A percentile compares a stretch with the other conserved stretches of the same genome.
These are phyloP conservation scores for Multifurca ochricompacta DNA, from an alignment of 768 basidiomycete genomes.

Conservation along the genomic window DNA sequence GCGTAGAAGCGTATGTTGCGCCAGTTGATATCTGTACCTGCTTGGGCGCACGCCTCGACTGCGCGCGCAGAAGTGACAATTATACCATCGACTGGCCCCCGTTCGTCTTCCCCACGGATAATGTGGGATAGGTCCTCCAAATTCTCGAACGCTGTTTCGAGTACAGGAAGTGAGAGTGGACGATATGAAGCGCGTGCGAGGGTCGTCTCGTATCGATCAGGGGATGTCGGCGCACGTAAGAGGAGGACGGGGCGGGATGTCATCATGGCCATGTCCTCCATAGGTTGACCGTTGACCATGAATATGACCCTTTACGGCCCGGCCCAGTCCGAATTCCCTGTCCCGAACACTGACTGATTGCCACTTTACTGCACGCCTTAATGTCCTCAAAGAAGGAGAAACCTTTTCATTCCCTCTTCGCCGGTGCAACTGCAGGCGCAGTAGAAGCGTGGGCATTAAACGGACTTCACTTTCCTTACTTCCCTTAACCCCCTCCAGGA, in stretches of 20 bases:
- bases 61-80: constrained; percentile 75
- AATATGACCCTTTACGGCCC: background rate
- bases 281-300: too few species aligned
- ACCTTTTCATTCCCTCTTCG: constrained; percentile 77
- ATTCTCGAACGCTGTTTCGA: constrained; percentile 58
- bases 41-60: constrained; percentile 58
- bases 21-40: constrained; percentile 35
- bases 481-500: constrained; percentile 33
- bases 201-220: constrained; percentile 53
- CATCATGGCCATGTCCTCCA: background rate
- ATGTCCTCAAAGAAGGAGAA: constrained; percentile 66
- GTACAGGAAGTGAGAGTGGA: constrained; percentile 57
- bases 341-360: too few species aligned
- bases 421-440: constrained; percentile 88
- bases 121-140: constrained; percentile 34
- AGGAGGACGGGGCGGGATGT: constrained; percentile 33
- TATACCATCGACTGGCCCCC: constrained; percentile 41
- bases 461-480: background rate
- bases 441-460: constrained; percentile 69
- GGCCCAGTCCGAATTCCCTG: background rate
- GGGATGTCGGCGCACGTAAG: constrained; percentile 32
- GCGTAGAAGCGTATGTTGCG: constrained; percentile 62
- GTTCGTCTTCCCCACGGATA: constrained; percentile 28
- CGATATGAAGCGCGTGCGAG: constrained; percentile 43
- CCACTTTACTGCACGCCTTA: too few species aligned